phyloP scores from a whole-genome alignment of 2,329 filamentous ascomycete species.

The Colletotrichum sp. region DNA sequence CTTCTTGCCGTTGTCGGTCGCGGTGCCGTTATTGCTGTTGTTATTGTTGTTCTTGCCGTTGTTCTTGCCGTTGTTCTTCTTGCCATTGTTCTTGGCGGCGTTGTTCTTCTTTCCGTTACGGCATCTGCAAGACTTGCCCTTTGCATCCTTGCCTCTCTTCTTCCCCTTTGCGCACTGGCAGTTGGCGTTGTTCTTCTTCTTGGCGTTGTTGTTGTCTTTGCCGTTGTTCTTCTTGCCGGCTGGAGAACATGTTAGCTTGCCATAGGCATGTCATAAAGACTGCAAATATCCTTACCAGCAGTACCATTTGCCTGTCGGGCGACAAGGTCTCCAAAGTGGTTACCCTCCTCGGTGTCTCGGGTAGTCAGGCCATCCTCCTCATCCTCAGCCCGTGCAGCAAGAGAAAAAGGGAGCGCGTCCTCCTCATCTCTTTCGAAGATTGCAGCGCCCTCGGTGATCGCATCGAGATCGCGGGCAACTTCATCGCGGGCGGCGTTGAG shows the following conservation, averaged over 20 bases:
- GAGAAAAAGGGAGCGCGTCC: not conserved
- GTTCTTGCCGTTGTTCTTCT: not conserved
- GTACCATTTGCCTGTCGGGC: not conserved
- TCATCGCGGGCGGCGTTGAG: not conserved
- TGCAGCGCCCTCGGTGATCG: not conserved
- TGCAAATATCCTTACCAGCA: not conserved
- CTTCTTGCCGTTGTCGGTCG: not conserved
- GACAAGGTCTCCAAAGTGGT: not conserved
- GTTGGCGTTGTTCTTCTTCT: not conserved
- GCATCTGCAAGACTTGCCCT: constrained; percentile 6
- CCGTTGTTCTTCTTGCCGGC: not conserved
- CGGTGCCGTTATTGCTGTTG: not conserved
- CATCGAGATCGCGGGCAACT: not conserved
- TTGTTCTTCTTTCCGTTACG: not conserved
- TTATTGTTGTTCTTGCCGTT: too few species aligned
- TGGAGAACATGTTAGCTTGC: not conserved
- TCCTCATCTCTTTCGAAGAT: constrained; percentile 5
- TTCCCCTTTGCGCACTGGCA: constrained; percentile 2
- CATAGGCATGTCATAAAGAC: not conserved
- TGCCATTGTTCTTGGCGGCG: not conserved
- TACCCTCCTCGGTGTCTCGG: not conserved
- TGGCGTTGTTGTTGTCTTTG: not conserved
- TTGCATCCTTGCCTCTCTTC: constrained; percentile 1
- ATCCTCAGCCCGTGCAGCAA: not conserved
- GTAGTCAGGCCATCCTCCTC: not conserved